Evolutionary conservation across 768 basidiomycete species (phyloP), one percentile per base, ranked within the genome.

Genomic region (Coprinellus aureogranulatus): DNA sequence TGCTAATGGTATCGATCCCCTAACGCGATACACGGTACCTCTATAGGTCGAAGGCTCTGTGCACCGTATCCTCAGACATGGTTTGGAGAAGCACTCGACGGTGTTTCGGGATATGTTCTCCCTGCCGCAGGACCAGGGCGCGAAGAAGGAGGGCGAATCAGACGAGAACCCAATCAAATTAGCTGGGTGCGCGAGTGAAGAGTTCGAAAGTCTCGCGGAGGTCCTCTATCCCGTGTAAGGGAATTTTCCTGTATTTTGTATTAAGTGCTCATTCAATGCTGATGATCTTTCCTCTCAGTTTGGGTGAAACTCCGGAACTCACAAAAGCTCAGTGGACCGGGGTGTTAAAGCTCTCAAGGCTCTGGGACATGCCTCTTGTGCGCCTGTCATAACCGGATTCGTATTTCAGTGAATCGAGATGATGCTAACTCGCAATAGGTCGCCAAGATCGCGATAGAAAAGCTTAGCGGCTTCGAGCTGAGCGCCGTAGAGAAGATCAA

Each of bases 131-230:
- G 50, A 20, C 14, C 14, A 44, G 16, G 41, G 14, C 8, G 20
- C 8, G 6, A 22, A 22, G 5, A 5, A 18, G 14, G 16, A 39
- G 16, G n/a, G 50, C n/a, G 50, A 16, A 16, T 23, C 30, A 14
- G 50, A 52, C 22, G 50, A 52, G 23, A 52, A 39, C 25, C 50
- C 50, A 9, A 52, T 52, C 31, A 52, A 37, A 25, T 34, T 52
- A 11, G 50, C 39, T 22, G 50, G 50, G 23, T 52, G 50, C 31
- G 39, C 50, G 14, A 52, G 39, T n/a, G 4, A 4, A 1, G 50
- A 52, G 34, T 39, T 52, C 31, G 50, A 52, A 12, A 37, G 50
- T 26, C 23, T 52, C 12, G 3, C 18, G 27, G 3, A 26, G 45
- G 20, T 25, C 26, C 2, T 46, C 45, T 18, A 46, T 12, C 14